Percentiles rank a stretch among this genome's conserved stretches.
These are phyloP conservation scores for Candida khao-thaluensis DNA, from an alignment of 805 yeast species.

Conservation along the genomic window DNA sequence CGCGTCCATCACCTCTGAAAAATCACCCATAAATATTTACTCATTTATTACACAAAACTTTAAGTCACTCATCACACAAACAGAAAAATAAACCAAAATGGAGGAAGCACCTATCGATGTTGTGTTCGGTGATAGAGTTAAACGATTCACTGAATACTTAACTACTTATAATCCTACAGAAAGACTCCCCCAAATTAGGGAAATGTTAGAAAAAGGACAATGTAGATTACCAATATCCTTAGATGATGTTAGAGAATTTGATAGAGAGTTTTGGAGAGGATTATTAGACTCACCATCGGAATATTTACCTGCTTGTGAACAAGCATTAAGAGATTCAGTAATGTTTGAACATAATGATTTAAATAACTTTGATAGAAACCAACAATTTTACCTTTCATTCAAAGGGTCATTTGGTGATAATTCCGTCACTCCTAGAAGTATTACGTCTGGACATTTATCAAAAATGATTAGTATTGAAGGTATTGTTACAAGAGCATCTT, in stretches of 20 bases:
- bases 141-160: conserved; percentile 85
- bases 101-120: conserved; percentile 36
- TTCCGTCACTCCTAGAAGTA: conserved; percentile 82
- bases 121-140: conserved; percentile 75
- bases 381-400: conserved; percentile 73
- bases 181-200: conserved; percentile 63
- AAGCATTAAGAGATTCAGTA: conserved; percentile 80
- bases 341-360: conserved; percentile 60
- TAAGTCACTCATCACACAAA: no score
- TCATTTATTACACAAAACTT: no score
- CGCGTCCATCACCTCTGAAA: conserved; percentile 23
- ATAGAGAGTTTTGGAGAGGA: conserved; percentile 74
- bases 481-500: conserved; percentile 88
- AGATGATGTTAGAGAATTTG: conserved; percentile 87
- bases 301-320: conserved; percentile 82
- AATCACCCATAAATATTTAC: no score
- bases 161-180: conserved; percentile 51
- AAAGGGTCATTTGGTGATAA: conserved; percentile 91
- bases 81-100: not conserved
- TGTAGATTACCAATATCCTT: conserved; percentile 71
- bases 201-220: conserved; percentile 66
- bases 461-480: conserved; percentile 89
- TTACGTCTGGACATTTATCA: conserved; percentile 73
- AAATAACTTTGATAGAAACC: conserved; percentile 52
- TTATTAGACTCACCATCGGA: conserved; percentile 76